Percentiles rank a stretch among this genome's conserved stretches.
phyloP scores from a whole-genome alignment of 768 basidiomycete species.

The Hygrophorus pudorinus region DNA sequence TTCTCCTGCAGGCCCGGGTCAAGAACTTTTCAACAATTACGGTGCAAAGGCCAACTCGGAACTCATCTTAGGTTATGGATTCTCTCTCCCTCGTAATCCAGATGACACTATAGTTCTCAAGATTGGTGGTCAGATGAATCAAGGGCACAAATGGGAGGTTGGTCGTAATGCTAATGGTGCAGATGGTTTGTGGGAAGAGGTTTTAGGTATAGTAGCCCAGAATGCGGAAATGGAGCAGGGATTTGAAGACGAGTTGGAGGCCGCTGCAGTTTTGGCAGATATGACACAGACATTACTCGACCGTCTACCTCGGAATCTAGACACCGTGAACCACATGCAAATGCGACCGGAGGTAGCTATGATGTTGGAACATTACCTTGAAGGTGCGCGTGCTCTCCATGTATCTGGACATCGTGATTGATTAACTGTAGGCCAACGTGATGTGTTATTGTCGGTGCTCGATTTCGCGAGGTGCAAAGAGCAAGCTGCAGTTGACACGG shows the following conservation, averaged over 20 bases:
- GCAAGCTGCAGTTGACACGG: too few relatives aligned
- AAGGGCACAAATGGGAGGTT: constrained; percentile 48
- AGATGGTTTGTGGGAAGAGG: constrained; percentile 51
- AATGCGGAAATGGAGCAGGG: constrained; percentile 17
- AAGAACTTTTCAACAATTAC: constrained; percentile 85
- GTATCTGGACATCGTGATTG: too few relatives aligned
- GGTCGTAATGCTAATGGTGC: constrained; percentile 46
- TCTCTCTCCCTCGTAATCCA: constrained; percentile 67
- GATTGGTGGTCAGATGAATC: constrained; percentile 40
- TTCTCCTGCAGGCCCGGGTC: constrained; percentile 23
- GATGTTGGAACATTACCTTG: constrained; percentile 64
- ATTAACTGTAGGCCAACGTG: too few relatives aligned
- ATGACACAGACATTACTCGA: constrained; percentile 51
- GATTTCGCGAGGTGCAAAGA: too few relatives aligned
- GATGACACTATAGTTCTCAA: constrained; percentile 82
- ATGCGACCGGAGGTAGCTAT: constrained; percentile 45
- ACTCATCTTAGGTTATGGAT: constrained; percentile 88
- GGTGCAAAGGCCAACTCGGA: constrained; percentile 87
- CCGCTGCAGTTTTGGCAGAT: constrained; percentile 50
- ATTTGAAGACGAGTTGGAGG: constrained; percentile 61
- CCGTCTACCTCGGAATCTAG: constrained; percentile 33
- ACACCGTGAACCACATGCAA: constrained; percentile 5
- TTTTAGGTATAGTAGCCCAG: constrained; percentile 25
- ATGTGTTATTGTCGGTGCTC: too few relatives aligned
- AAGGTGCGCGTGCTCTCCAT: constrained; percentile 31